A percentile compares a stretch with the other conserved stretches of the same genome.
phyloP scores from a whole-genome alignment of 495 filamentous ascomycete species.

The Penicillium waksmanii region DNA sequence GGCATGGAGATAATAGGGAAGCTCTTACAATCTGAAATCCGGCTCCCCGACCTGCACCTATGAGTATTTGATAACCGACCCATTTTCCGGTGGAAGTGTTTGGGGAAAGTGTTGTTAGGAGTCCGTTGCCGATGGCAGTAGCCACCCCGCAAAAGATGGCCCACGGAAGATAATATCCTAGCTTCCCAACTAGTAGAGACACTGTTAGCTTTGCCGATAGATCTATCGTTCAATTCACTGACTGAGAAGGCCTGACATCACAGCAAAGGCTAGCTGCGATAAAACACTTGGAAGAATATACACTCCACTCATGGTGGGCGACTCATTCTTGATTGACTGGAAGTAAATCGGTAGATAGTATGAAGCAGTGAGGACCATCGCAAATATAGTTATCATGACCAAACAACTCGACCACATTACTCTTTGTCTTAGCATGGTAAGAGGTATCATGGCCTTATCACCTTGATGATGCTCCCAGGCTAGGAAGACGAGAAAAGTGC shows the following conservation, averaged over 20 bases:
- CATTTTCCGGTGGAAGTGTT: slow-evolving; percentile 47
- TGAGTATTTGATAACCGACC: slow-evolving; percentile 61
- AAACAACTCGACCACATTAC: slow-evolving; percentile 39
- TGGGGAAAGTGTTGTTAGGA: slow-evolving; percentile 53
- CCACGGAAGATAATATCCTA: slow-evolving; percentile 57
- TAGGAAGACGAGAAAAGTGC: slow-evolving; percentile 44
- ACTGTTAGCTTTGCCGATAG: slow-evolving; percentile 7
- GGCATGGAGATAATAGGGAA: not conserved
- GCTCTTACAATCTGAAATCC: slow-evolving; percentile 47
- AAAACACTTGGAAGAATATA: slow-evolving; percentile 51
- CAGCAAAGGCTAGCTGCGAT: slow-evolving; percentile 49
- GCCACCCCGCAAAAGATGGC: slow-evolving; percentile 32
- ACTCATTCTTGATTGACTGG: slow-evolving; percentile 35
- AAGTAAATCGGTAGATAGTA: slow-evolving; percentile 50
- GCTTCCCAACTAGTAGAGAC: slow-evolving; percentile 33
- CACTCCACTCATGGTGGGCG: slow-evolving; percentile 41
- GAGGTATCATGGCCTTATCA: slow-evolving; percentile 56
- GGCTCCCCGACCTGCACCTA: slow-evolving; percentile 54
- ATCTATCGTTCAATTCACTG: slow-evolving; percentile 10
- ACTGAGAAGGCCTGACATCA: slow-evolving; percentile 48
- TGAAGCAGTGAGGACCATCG: slow-evolving; percentile 25
- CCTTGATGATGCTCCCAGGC: slow-evolving; percentile 52
- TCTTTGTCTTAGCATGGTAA: slow-evolving; percentile 33
- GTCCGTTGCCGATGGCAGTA: slow-evolving; percentile 47
- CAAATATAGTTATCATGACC: slow-evolving; percentile 23